These are phyloP conservation scores for Hypoxylon sp. DNA, from an alignment of 2,329 filamentous ascomycete genomes.

Conservation along the genomic window DNA sequence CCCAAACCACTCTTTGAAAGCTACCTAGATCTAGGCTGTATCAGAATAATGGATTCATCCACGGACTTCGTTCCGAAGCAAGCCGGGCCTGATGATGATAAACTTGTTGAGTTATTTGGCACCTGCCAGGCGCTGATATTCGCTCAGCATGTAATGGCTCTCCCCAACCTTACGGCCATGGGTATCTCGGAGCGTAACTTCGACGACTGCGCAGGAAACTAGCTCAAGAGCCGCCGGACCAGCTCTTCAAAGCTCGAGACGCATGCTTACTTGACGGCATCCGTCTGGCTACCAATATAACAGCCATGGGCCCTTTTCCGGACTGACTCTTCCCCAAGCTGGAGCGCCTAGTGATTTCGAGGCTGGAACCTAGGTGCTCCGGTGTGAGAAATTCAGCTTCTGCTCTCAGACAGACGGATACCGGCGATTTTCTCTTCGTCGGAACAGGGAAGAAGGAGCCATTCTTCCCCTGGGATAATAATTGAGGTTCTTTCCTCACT, in stretches of 20 bases:
- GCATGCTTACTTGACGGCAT: not conserved
- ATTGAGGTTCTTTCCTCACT: no score
- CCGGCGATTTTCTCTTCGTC: no score
- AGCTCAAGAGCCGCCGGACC: not conserved
- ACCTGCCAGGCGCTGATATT: not conserved
- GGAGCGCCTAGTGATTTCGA: not conserved
- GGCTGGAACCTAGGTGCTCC: not conserved
- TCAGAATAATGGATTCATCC: not conserved
- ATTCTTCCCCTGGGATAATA: no score
- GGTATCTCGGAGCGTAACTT: not conserved
- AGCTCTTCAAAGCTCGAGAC: not conserved
- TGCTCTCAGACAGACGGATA: no score
- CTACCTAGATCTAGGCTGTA: no score
- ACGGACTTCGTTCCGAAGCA: not conserved
- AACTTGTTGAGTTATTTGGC: not conserved
- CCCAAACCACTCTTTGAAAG: no score
- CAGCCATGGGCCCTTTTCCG: not conserved
- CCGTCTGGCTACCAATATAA: not conserved
- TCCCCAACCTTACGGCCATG: not conserved
- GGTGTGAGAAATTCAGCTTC: no score
- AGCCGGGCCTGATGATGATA: not conserved
- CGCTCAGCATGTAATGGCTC: not conserved
- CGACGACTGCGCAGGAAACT: not conserved
- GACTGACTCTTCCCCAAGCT: not conserved
- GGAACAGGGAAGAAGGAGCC: no score